A percentile compares a stretch with the other conserved stretches of the same genome.
Conservation (phyloP, 148 eudicot species). For the Polygonum aviculare region DNA sequence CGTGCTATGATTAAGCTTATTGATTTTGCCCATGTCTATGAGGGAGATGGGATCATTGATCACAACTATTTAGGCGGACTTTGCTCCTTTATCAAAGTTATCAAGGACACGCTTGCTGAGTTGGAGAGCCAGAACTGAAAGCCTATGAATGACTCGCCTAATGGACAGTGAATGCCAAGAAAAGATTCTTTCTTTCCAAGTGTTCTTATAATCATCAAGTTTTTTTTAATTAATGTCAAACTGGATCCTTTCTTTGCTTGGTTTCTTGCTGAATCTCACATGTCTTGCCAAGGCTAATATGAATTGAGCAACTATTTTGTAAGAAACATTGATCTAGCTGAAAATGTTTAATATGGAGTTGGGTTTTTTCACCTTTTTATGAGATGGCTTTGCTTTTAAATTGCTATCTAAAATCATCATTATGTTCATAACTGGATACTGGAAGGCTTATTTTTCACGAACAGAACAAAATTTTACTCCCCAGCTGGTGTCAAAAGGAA, state of each 20-base stretch:
- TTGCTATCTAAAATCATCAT: background rate
- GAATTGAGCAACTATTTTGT: background rate
- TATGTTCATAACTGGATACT: background rate
- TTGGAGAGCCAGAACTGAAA: conserved; percentile 6
- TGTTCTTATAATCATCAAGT: background rate
- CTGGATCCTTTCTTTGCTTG: background rate
- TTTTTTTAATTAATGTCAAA: background rate
- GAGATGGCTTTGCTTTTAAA: background rate
- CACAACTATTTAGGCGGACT: conserved; percentile 95
- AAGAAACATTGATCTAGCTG: background rate
- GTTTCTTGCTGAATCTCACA: background rate
- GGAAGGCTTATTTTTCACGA: background rate
- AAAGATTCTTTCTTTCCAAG: background rate
- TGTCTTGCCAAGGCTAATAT: background rate
- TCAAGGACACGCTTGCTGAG: conserved; percentile 36
- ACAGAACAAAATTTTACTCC: background rate
- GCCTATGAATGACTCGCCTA: background rate
- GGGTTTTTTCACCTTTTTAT: background rate
- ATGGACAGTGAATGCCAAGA: background rate
- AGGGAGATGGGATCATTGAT: conserved; percentile 70
- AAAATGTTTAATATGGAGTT: background rate
- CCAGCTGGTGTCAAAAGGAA: background rate
- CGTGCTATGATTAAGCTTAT: conserved; percentile 61
- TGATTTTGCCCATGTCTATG: conserved; percentile 86
- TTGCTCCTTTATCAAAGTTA: conserved; percentile 75